phyloP scores from a whole-genome alignment of 352 stramenopile genomes.

The Phytopythium ostracodes region DNA sequence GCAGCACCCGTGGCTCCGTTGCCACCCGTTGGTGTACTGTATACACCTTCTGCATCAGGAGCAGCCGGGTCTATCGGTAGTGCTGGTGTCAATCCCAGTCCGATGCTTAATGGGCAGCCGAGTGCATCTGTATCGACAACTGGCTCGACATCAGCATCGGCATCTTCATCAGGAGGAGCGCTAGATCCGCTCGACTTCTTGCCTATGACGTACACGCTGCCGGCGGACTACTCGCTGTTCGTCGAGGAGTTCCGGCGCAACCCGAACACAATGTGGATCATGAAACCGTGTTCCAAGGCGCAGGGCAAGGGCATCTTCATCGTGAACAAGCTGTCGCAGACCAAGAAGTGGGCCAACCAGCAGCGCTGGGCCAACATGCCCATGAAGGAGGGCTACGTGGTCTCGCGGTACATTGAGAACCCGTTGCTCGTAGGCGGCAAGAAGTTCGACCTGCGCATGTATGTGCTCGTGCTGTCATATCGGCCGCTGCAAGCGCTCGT shows the following conservation, averaged over 20 bases:
- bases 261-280: slow-evolving; percentile 91
- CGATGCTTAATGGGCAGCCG: not conserved
- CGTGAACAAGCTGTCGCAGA: slow-evolving; percentile 91
- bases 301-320: slow-evolving; percentile 94
- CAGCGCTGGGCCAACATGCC: slow-evolving; percentile 53
- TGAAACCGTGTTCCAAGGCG: slow-evolving; percentile 89
- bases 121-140: not conserved
- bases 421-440: slow-evolving; percentile 89
- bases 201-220: slow-evolving; percentile 90
- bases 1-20: slow-evolving; percentile 3
- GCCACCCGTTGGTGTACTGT: not conserved
- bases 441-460: slow-evolving; percentile 93
- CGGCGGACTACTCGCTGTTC: slow-evolving; percentile 92
- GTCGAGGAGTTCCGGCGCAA: slow-evolving; percentile 88
- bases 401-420: slow-evolving; percentile 89
- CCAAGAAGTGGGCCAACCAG: slow-evolving; percentile 88
- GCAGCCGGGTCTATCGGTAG: not conserved
- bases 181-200: slow-evolving; percentile 69
- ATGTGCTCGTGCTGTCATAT: slow-evolving; percentile 90
- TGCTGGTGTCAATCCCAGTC: not conserved
- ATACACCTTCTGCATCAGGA: not conserved
- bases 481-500: slow-evolving; percentile 74
- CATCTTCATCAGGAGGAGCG: not conserved
- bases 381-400: slow-evolving; percentile 84
- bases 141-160: not conserved